These are phyloP conservation scores for Zymoseptoria ardabiliae DNA, from an alignment of 2,329 filamentous ascomycete genomes.

Conservation along the genomic window DNA sequence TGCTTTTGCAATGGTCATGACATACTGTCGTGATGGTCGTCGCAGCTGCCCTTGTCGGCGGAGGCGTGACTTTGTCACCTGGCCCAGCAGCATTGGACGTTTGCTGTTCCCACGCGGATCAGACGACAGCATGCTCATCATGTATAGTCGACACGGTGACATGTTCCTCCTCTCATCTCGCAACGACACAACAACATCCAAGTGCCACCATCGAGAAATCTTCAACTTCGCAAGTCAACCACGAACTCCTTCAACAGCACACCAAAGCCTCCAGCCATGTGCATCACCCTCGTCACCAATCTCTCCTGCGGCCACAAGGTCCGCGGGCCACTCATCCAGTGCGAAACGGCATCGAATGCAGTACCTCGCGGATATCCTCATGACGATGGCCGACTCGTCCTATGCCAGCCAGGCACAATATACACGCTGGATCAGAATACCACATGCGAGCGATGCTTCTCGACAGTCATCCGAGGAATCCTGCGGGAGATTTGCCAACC, in stretches of 20 bases:
- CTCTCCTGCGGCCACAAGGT: constrained; percentile 16
- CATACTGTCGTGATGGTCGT: background rate
- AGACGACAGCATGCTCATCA: background rate
- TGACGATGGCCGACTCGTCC: constrained; percentile 7
- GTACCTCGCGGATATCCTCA: constrained; percentile 3
- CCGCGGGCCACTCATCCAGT: constrained; percentile 12
- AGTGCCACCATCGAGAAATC: background rate
- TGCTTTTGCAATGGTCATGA: too few relatives aligned
- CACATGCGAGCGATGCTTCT: constrained; percentile 15
- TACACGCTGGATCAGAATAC: constrained; percentile 10
- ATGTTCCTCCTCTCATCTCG: background rate
- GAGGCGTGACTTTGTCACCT: background rate
- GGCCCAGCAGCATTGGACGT: background rate
- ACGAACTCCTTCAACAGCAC: background rate
- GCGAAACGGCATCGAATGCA: constrained; percentile 3
- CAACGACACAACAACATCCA: background rate
- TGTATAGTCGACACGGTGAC: background rate
- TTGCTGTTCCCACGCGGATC: background rate
- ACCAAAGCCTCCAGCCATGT: constrained; percentile 8
- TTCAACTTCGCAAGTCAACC: background rate
- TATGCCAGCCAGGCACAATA: constrained; percentile 6
- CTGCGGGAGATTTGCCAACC: constrained; percentile 10
- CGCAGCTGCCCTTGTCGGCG: background rate
- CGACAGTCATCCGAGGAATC: constrained; percentile 8
- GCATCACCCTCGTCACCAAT: constrained; percentile 11